Base-by-base conservation (phyloP, 75 land plant genomes). In the Pinus taeda region DNA sequence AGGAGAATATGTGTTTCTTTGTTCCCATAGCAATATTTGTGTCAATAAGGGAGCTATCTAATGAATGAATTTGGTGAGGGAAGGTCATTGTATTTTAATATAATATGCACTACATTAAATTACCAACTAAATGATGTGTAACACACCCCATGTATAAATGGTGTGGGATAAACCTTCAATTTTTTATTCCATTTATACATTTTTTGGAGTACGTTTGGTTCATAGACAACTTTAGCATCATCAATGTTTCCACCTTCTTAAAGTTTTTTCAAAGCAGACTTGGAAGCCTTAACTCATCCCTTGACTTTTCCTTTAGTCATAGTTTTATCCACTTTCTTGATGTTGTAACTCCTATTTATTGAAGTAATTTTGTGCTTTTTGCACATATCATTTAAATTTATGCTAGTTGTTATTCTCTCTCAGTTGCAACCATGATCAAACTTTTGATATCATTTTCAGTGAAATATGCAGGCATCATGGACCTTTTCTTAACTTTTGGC, bases 181-280 rank as follows among this genome's bases (percentile, higher is more conserved):
- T n/a, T n/a, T n/a, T n/a, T n/a, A n/a, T 76, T 85, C 92, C 95
- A 92, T 71, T 45, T 84, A 29, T 64, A n/a, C 21, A 90, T 59
- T 62, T 86, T 86, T 8, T 57, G 49, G 15, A 92, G 18, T 39
- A 90, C 64, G 42, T 82, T 82, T 59, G 88, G 85, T 33, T 61
- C 83, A 80, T 89, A 90, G 21, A 88, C 83, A 74, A 82, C 83
- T 79, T 88, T 84, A n/a, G 90, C 90, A 85, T 90, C 90, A 71
- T 93, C 87, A 75, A 88, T 76, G 73, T 73, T 85, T 17, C 84
- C 71, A 3, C 88, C 88, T 57, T 77, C 74, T 12, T 90, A 87
- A 33, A 93, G 74, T 53, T 81, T 89, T 53, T 78, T 57, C 29
- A 87, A 42, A 45, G 95, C 93, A 59, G 85, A 61, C 33, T 73